Conservation (phyloP, 805 yeast species). For the Monosporozyma aerobia region DNA sequence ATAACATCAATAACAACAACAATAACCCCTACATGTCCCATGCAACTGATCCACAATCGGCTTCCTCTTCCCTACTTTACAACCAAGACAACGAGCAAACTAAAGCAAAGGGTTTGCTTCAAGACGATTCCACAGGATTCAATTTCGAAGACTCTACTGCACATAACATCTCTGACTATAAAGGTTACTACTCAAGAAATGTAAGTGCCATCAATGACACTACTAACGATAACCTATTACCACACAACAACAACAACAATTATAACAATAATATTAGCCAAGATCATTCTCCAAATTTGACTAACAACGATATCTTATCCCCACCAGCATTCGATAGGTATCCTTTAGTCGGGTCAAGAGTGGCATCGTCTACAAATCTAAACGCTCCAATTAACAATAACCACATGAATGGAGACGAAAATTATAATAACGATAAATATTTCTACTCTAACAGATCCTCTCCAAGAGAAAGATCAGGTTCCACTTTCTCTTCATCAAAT, state of each 20-base stretch:
- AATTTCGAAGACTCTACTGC: not conserved
- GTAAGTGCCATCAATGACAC: constrained; percentile 1
- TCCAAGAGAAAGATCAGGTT: constrained; percentile 3
- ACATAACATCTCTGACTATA: constrained; percentile 10
- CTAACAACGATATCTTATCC: constrained; percentile 22
- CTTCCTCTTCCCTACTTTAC: constrained; percentile 3
- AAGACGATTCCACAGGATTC: not conserved
- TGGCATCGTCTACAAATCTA: constrained; percentile 39
- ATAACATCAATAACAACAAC: not conserved
- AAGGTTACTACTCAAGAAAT: constrained; percentile 24
- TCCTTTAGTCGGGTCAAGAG: constrained; percentile 53
- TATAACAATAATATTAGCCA: no score
- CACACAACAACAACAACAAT: constrained; percentile 1
- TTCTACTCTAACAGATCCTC: constrained; percentile 22
- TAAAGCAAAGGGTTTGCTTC: not conserved
- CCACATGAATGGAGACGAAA: not conserved
- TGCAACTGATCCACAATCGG: not conserved
- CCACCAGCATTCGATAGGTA: constrained; percentile 62
- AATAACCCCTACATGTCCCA: not conserved
- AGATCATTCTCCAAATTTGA: constrained; percentile 5
- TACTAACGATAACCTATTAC: not conserved
- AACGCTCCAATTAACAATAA: not conserved
- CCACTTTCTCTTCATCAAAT: constrained; percentile 21
- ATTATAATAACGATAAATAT: not conserved
- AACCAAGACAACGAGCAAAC: not conserved